Base-by-base conservation (phyloP, 768 basidiomycete genomes). In the Leccinum imitatum region DNA sequence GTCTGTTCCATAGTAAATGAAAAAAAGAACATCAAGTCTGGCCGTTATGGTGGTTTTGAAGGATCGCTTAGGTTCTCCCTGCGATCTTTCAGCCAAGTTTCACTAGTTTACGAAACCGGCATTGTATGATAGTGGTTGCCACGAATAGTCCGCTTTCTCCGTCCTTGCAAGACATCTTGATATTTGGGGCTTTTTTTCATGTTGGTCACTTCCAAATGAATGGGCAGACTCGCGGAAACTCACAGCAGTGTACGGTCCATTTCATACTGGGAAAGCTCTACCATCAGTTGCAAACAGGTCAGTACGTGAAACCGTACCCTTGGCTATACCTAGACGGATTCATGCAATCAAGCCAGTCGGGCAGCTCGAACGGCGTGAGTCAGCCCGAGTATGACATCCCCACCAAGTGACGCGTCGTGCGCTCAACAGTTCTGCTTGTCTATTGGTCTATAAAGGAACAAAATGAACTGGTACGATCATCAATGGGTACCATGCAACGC, bases 401-500 rank as follows among this genome's bases (percentile, higher is more conserved):
- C 41, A 44, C 17, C 3, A 41, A 44, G n/a, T n/a, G 41, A n/a
- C 41, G n/a, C 10, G n/a, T 44, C 10, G n/a, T 19, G 17, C 39
- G 17, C 17, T 41, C 39, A 41, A n/a, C 8, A 41, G 17, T 3
- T 8, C 9, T 41, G 39, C 17, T 9, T 41, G 44, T 44, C 44
- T 44, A 44, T 44, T 44, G 10, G n/a, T 44, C 44, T 44, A 44
- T 44, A 19, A 44, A 44, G 44, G 44, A 44, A 44, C 44, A 19
- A 11, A n/a, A 10, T n/a, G n/a, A 44, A 19, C 44, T 44, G 19
- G n/a, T 44, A 44, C n/a, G 10, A 44, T 44, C n/a, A 44, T 44
- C n/a, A 44, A 44, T 44, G 44, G n/a, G 44, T 54, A 44, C 72
- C 72, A 41, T 74, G 73, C n/a, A 75, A 46, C 10, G 44, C 44